phyloP scores from a whole-genome alignment of 805 yeast species.

The Yarrowia sp. region DNA sequence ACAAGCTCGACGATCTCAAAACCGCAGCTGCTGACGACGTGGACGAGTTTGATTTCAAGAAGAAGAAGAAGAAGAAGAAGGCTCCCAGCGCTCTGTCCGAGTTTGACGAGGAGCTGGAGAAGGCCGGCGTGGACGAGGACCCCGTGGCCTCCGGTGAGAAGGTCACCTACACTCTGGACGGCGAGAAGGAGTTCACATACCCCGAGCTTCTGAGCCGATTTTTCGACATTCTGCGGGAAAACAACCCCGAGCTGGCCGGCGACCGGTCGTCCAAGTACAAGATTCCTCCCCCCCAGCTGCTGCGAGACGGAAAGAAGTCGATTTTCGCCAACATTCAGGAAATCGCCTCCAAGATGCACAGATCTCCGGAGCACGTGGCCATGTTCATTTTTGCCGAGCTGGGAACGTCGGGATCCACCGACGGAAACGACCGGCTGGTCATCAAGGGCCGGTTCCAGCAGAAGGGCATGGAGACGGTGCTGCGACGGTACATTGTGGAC shows the following conservation, averaged over 20 bases:
- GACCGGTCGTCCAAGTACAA: conserved; percentile 92
- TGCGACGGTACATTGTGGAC: conserved; percentile 95
- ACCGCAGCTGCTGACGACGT: conserved; percentile 55
- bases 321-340: conserved; percentile 95
- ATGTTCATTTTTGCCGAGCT: conserved; percentile 96
- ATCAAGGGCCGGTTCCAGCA: conserved; percentile 99
- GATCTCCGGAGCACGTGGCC: conserved; percentile 96
- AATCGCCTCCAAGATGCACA: conserved; percentile 89
- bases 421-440: conserved; percentile 95
- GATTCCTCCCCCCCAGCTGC: conserved; percentile 96
- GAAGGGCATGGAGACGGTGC: conserved; percentile 93
- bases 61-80: conserved; percentile 50
- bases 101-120: conserved; percentile 86
- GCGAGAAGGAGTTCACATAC: conserved; percentile 71
- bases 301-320: conserved; percentile 98
- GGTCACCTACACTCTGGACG: conserved; percentile 46
- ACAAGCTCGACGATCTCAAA: conserved; percentile 78
- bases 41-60: conserved; percentile 74
- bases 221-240: conserved; percentile 82
- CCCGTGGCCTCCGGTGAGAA: conserved; percentile 40
- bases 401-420: conserved; percentile 99
- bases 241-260: conserved; percentile 98
- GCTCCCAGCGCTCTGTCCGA: conserved; percentile 65
- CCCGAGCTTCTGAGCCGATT: conserved; percentile 81
- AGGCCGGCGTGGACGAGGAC: conserved; percentile 81